These are phyloP conservation scores for Saccharomycopsis hybrid DNA, from an alignment of 1,139 yeast genomes.

Conservation along the genomic window DNA sequence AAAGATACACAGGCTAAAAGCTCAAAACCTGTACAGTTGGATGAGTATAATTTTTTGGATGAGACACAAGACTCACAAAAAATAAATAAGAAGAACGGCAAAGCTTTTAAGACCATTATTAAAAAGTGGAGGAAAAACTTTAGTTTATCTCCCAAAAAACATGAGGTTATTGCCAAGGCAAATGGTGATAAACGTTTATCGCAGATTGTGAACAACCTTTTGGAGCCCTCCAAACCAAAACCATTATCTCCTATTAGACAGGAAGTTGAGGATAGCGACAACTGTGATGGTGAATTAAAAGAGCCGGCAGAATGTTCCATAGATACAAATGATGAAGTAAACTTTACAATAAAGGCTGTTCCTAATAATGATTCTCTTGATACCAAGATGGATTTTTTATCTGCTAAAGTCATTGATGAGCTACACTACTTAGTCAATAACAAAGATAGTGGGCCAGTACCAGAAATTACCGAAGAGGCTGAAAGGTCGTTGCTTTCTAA, in stretches of 20 bases:
- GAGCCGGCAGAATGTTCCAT: too few species aligned
- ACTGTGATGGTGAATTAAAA: too few species aligned
- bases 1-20: background rate
- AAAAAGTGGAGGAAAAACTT: background rate
- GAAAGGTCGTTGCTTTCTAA: slow-evolving; percentile 10
- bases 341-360: too few species aligned
- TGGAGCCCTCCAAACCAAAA: too few species aligned
- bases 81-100: background rate
- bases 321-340: too few species aligned
- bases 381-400: slow-evolving; percentile 46
- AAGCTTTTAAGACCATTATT: background rate
- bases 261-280: too few species aligned
- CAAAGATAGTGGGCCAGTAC: background rate
- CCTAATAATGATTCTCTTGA: too few species aligned
- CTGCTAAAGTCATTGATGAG: slow-evolving; percentile 77
- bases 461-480: slow-evolving; percentile 1
- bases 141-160: background rate
- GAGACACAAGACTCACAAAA: too few species aligned
- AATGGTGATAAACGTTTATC: background rate
- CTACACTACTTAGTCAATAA: slow-evolving; percentile 36
- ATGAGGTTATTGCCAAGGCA: background rate
- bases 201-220: background rate
- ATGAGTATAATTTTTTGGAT: background rate
- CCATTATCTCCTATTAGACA: too few species aligned
- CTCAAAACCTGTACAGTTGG: background rate